phyloP scores from a whole-genome alignment of 805 yeast species.

The Saccharomycodes ludwigii region DNA sequence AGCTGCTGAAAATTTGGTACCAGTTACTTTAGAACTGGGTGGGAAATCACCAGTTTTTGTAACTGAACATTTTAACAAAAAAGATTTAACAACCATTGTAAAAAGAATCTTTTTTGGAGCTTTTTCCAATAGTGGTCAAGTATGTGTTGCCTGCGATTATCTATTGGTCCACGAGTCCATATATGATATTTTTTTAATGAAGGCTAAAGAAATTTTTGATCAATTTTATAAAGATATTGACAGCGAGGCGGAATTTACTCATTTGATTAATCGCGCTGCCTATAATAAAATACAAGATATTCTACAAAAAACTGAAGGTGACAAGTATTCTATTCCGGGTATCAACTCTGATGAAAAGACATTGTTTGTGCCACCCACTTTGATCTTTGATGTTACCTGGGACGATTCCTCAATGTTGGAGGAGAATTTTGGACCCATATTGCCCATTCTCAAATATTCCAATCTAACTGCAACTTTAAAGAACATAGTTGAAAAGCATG shows the following conservation, averaged over 20 bases:
- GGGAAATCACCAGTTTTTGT: conserved; percentile 85
- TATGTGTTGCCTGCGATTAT: conserved; percentile 86
- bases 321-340: conserved; percentile 31
- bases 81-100: conserved; percentile 35
- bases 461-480: conserved; percentile 33
- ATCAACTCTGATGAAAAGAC: conserved; percentile 24
- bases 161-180: conserved; percentile 50
- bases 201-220: conserved; percentile 26
- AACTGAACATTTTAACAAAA: conserved; percentile 34
- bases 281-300: conserved; percentile 34
- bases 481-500: conserved; percentile 36
- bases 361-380: conserved; percentile 58
- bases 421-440: conserved; percentile 77
- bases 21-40: conserved; percentile 73
- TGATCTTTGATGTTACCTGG: conserved; percentile 51
- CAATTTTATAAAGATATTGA: conserved; percentile 33
- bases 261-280: conserved; percentile 45
- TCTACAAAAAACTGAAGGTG: conserved; percentile 40
- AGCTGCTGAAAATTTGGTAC: conserved; percentile 80
- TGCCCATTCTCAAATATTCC: conserved; percentile 55
- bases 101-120: conserved; percentile 69
- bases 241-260: conserved; percentile 36
- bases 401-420: conserved; percentile 59
- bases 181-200: conserved; percentile 37
- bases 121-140: conserved; percentile 75